These are phyloP conservation scores for Cyberlindnera galapagoensis DNA, from an alignment of 805 yeast species.

Conservation along the genomic window DNA sequence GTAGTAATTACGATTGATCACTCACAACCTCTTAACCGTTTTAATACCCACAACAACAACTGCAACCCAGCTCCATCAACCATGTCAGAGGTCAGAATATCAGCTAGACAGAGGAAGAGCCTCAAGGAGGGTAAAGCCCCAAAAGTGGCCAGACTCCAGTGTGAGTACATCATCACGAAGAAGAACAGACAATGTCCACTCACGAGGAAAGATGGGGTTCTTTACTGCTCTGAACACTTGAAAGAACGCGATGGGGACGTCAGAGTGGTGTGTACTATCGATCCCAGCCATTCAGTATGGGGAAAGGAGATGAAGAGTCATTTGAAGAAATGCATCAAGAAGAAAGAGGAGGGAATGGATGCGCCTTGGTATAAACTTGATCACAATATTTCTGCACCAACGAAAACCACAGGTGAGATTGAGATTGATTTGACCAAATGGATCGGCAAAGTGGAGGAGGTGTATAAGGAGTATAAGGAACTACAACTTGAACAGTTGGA, in stretches of 20 bases:
- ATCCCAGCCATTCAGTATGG: constrained; percentile 72
- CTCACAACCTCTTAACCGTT: too few species aligned
- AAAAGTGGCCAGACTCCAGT: constrained; percentile 26
- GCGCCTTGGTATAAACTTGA: constrained; percentile 44
- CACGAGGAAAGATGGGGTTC: constrained; percentile 43
- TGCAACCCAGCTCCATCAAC: too few species aligned
- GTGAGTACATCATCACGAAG: constrained; percentile 42
- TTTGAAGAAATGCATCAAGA: constrained; percentile 52
- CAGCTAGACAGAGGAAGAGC: constrained; percentile 2
- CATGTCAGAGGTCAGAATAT: constrained; percentile 1
- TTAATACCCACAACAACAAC: too few species aligned
- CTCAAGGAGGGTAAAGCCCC: not conserved
- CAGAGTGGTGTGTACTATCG: constrained; percentile 71
- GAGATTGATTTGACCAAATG: constrained; percentile 21
- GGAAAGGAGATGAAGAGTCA: constrained; percentile 48
- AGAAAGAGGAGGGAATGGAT: constrained; percentile 26
- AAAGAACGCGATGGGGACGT: constrained; percentile 18
- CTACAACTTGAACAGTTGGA: constrained; percentile 22
- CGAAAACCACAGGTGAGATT: constrained; percentile 7
- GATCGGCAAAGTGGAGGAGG: constrained; percentile 30
- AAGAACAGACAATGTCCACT: constrained; percentile 56
- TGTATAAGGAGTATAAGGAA: constrained; percentile 30
- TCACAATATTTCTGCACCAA: constrained; percentile 30
- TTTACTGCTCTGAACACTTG: constrained; percentile 61
- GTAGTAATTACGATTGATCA: too few species aligned